Evolutionary conservation across 164 flowering plant genomes (phyloP), one percentile per base, ranked within the genome.

Genomic region (Paratinospora sagittata): DNA sequence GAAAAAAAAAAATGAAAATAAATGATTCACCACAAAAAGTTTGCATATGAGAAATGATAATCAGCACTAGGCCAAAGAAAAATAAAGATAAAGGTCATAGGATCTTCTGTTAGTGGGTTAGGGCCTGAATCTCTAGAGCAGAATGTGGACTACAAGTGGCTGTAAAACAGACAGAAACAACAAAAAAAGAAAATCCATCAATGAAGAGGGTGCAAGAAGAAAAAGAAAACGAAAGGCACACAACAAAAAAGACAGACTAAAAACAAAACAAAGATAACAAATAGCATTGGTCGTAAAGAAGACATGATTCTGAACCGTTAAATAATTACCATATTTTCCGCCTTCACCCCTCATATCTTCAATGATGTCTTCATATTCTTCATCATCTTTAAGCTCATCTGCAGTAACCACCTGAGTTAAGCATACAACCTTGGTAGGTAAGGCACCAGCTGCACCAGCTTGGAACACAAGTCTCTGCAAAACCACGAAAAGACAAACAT

Each of bases 301-400:
- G 1, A 68, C 14, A n/a, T 43, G 0, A 36, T 12, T 27, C 45
- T 34, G 19, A 19, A 57, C 8, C 26, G 27, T 47, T 17, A 12
- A 41, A 67, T 36, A 27, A 17, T 74, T 78, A 95, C 97, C 98
- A 77, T 82, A 90, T 80, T 89, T 95, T 70, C 86, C 88, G 34
- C 97, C 91, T 78, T 95, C 98, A 19, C 69, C 78, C 79, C 87
- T 86, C 97, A 95, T 95, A 82, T 95, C 98, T 68, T 89, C 97
- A 74, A 95, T 1, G 49, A 91, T 95, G 70, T 95, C 97, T 77
- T 89, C 89, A 74, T 89, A 95, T 70, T 90, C 97, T n/a, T 87
- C 90, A 71, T 95, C 96, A 67, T 92, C 92, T 69, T 70, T 87
- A 55, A 95, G 90, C 74, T 95, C 97, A 73, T 92, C 97, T 34